Percentiles rank a stretch among this genome's conserved stretches.
Conservation (phyloP, 176 grass and related monocot species). For the Carex myosuroides region DNA sequence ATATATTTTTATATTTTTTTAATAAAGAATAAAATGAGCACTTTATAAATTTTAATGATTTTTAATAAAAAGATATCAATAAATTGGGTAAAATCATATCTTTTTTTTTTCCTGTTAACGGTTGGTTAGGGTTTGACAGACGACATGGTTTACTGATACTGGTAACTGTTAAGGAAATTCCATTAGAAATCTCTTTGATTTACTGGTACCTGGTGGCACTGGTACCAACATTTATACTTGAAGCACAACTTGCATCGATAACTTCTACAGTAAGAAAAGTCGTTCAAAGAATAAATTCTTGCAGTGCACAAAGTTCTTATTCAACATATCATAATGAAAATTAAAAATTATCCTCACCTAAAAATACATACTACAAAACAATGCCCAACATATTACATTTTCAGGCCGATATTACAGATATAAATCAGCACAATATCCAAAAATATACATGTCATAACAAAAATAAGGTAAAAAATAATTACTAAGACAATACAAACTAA, state of each 20-base stretch:
- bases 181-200: background rate
- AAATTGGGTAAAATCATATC: too few species aligned
- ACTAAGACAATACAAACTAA: background rate
- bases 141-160: too few species aligned
- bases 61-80: too few species aligned
- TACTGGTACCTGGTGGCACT: background rate
- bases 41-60: too few species aligned
- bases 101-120: too few species aligned
- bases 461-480: background rate
- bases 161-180: too few species aligned
- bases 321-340: background rate
- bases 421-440: too few species aligned
- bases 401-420: background rate
- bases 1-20: too few species aligned
- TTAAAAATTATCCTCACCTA: background rate
- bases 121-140: too few species aligned
- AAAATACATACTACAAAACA: background rate
- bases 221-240: background rate
- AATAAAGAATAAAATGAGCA: too few species aligned
- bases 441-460: conserved; percentile 9
- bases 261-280: background rate
- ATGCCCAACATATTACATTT: conserved; percentile 5
- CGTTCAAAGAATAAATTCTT: background rate
- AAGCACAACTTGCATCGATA: background rate
- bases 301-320: background rate